Conservation (phyloP, 257 asterid genomes). For the Plectranthus barbatus region DNA sequence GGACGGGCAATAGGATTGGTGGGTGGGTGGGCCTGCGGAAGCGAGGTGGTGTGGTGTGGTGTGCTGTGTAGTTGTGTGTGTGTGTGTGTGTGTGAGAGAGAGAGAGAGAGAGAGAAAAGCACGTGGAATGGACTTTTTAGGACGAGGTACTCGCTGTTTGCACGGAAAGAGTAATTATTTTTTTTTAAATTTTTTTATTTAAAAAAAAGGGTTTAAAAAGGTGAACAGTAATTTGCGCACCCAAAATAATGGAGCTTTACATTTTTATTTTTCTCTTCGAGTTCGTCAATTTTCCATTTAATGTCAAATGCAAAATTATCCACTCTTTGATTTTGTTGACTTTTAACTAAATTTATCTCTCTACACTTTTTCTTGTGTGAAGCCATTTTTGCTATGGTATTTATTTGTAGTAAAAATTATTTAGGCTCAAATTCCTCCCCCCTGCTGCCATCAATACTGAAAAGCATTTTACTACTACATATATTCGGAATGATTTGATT, state of each 20-base stretch:
- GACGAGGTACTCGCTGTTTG: not conserved
- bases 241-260: not conserved
- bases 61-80: not conserved
- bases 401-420: not conserved
- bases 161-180: not conserved
- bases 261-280: not conserved
- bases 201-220: no score
- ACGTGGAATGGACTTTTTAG: constrained; percentile 24
- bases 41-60: not conserved
- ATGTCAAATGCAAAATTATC: not conserved
- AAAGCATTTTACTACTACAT: not conserved
- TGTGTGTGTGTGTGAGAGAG: not conserved
- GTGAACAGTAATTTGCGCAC: not conserved
- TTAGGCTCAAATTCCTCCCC: not conserved
- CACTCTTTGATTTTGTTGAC: not conserved
- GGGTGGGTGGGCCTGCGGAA: not conserved
- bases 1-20: not conserved
- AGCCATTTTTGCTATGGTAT: no score
- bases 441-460: not conserved
- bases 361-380: no score
- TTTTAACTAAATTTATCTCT: not conserved
- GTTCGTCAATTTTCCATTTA: not conserved
- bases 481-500: not conserved
- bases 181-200: no score
- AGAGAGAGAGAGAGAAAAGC: not conserved